Conservation (phyloP, 139 green algal species). For the Eudorina sp. region DNA sequence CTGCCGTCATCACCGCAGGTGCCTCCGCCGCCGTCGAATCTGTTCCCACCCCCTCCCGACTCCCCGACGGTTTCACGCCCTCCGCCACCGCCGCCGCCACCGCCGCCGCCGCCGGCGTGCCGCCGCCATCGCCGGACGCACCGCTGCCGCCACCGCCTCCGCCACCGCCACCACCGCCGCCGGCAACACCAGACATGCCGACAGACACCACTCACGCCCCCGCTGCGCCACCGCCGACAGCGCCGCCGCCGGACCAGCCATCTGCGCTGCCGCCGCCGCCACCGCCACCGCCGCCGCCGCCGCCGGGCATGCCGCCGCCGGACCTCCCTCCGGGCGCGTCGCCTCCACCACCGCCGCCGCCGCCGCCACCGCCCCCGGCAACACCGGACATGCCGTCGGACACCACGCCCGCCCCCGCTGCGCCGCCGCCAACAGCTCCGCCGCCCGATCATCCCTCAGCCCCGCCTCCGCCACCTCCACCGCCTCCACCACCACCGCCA, state of each 20-base stretch:
- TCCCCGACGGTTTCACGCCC: not conserved
- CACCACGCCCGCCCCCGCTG: not conserved
- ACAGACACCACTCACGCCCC: not conserved
- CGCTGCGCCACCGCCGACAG: not conserved
- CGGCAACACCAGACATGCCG: not conserved
- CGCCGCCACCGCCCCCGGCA: not conserved
- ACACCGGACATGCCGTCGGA: not conserved
- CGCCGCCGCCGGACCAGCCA: not conserved
- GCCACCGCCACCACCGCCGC: not conserved
- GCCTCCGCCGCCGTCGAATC: not conserved
- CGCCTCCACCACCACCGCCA: slow-evolving; percentile 11
- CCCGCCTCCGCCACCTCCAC: slow-evolving; percentile 3
- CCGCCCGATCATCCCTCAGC: not conserved
- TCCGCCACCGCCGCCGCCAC: not conserved
- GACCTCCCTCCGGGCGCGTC: not conserved
- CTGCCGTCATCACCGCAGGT: not conserved
- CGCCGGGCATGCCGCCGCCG: not conserved
- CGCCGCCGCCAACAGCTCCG: not conserved
- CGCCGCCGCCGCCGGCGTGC: not conserved
- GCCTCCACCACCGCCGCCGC: not conserved
- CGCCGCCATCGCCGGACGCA: not conserved
- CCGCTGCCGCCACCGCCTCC: not conserved
- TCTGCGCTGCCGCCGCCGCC: not conserved
- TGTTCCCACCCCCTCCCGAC: not conserved
- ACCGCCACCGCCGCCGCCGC: not conserved